Evolutionary conservation across 2,329 filamentous ascomycete genomes (phyloP), one percentile per base, ranked within the genome.

Genomic region (Talaromyces sp.): DNA sequence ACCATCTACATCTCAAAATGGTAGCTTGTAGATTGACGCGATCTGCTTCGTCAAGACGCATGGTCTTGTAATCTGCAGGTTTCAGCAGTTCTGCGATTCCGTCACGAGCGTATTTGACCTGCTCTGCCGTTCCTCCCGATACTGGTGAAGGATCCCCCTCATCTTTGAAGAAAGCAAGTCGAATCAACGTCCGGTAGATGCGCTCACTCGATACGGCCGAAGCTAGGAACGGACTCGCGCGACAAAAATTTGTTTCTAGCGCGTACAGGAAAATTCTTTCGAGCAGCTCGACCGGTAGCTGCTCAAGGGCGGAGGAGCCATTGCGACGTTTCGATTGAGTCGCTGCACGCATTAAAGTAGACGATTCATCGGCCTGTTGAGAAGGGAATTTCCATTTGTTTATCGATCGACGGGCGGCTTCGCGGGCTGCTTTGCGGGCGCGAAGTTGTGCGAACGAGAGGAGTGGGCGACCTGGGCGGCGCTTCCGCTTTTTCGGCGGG

Each of bases 191-290:
- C 2, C 73, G 70, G 59, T 81, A 82, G 4, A 82, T 74, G 2
- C 74, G 72, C 53, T 79, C 77, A 10, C 75, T 74, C 0, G 80
- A 80, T 11, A 83, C 67, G 1, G 74, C 75, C 0, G 71, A 69
- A 10, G 76, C 77, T 10, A 86, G 70, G 11, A 72, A 67, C 0
- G 72, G 73, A 0, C 83, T 85, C 5, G 77, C 75, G 17, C 73
- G 74, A 2, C 80, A 75, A 1, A 84, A 70, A 43, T 81, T 79
- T 36, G 82, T 68, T 67, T 84, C 83, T 27, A 80, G 70, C 5
- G 80, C 78, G 31, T 78, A 71, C n/a, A 83, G 73, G 67, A 85
- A 85, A 54, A 86, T 84, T 47, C 78, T 75, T 68, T 85, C 80
- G n/a, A 85, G 75, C 13, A 86, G 71, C 70, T 86, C 84, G 2